Base-by-base conservation (phyloP, 164 flowering plant species). In the Annona cherimola region DNA sequence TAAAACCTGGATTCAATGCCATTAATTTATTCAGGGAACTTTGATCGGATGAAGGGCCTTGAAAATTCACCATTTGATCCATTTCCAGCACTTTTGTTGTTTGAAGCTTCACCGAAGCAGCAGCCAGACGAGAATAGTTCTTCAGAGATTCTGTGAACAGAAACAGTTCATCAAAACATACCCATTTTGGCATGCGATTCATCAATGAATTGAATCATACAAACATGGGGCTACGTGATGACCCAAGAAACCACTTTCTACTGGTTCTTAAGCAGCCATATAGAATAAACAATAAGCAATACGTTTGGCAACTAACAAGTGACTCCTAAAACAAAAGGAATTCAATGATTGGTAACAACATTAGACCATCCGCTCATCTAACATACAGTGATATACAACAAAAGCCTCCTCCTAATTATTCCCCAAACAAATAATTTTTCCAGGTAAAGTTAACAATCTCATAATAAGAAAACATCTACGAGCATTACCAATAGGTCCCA, bases 101-200 rank as follows among this genome's bases (percentile, higher is more conserved):
- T 81, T 86, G 68, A 39, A 83, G 67, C 80, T 89, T 91, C 63
- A 86, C 75, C 19, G 83, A 76, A 63, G 79, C 70, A 14, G 85
- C 71, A 14, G 85, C 71, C 68, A 81, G 92, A 44, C 91, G 86
- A 74, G 97, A 88, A 82, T 85, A 90, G 65, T 54, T 88, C 80
- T 93, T 93, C 86, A 95, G 88, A 69, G 92, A 87, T 80, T 91
- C 99, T 95, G 95, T 83, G 84, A 75, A 62, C 2, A 0, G 43
- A 43, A 65, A 62, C 65, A 62, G 4, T 6, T 5, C 65, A 62
- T 62, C 26, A 65, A 42, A 41, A 65, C 45, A 65, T 65, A n/a
- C 14, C 45, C 9, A 50, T 9, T 50, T 50, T 5, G 9, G 57
- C 55, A 5, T 50, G 8, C 2, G 57, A 50, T 50, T 16, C 9